These are phyloP conservation scores for Raffaelea ambrosiae DNA, from an alignment of 2,329 filamentous ascomycete genomes.

Conservation along the genomic window DNA sequence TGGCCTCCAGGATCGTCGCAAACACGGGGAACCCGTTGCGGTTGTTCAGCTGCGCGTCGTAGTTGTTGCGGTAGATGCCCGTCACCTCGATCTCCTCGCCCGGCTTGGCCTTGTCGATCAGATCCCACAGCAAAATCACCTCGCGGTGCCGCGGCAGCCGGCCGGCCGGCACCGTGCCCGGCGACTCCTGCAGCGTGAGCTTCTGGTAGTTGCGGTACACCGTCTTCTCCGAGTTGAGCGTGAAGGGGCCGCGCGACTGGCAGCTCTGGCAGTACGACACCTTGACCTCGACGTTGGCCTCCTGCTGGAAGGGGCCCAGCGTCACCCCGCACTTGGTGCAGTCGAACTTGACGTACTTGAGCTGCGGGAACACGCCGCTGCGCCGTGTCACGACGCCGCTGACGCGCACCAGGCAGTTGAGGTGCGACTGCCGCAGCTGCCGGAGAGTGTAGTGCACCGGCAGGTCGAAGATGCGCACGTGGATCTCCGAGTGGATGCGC, in stretches of 20 bases:
- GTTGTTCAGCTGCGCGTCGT: constrained; percentile 95
- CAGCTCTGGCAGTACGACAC: constrained; percentile 95
- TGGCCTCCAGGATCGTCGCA: constrained; percentile 93
- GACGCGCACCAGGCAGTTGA: constrained; percentile 92
- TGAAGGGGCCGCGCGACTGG: constrained; percentile 91
- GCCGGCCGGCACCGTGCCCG: constrained; percentile 91
- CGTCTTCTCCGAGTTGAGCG: constrained; percentile 92
- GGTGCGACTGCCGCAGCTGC: constrained; percentile 86
- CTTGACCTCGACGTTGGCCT: constrained; percentile 93
- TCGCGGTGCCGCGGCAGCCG: constrained; percentile 88
- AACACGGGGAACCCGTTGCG: constrained; percentile 98
- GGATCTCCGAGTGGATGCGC: constrained; percentile 93
- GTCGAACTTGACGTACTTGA: constrained; percentile 98
- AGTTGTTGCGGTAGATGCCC: constrained; percentile 96
- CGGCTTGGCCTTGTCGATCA: constrained; percentile 94
- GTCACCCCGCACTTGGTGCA: constrained; percentile 89
- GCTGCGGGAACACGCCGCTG: constrained; percentile 91
- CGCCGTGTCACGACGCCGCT: constrained; percentile 91
- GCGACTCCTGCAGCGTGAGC: constrained; percentile 91
- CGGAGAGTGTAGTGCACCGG: constrained; percentile 93
- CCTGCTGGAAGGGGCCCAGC: constrained; percentile 92
- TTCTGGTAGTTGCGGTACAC: constrained; percentile 99
- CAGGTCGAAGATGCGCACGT: constrained; percentile 91
- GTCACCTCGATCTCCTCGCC: constrained; percentile 97
- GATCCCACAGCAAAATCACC: constrained; percentile 90